Base-by-base conservation (phyloP, 169 alveolate genomes). In the Perkinsus chesapeaki region DNA sequence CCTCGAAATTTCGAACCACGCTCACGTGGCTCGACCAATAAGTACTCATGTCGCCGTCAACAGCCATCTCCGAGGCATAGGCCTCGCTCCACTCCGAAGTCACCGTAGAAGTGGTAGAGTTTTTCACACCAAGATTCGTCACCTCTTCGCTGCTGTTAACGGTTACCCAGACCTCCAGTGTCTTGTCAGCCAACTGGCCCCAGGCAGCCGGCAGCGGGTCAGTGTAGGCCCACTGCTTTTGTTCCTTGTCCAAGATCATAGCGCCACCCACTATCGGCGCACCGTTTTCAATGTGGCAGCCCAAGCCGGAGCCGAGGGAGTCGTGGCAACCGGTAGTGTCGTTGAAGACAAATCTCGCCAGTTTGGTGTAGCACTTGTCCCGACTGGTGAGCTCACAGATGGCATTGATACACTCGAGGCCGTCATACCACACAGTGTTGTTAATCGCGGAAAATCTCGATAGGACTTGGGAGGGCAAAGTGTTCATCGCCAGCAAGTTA, bases 361-460 rank as follows among this genome's bases (percentile, higher is more conserved):
- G 72, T 37, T 91, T 91, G 38, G 92, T 19, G 92, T 91, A 91
- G 92, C 92, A 91, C 36, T 39, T 38, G 72, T 39, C 72, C 36
- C 92, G 48, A 27, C 73, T 39, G 38, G 34, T 36, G 19, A 91
- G 72, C 36, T 91, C 92, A 39, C 92, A 91, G 38, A 91, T 91
- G 36, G 92, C 92, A 72, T 91, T 91, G 73, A 91, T 39, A 72
- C 92, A 91, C 39, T 91, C 92, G 7, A 91, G 92, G 0, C 7
- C 38, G 60, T 39, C 47, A 27, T 39, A n/a, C 92, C 92, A 91
- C 31, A 91, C 39, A 31, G 60, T 91, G 92, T 91, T 91, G 92
- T 91, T 91, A 31, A 39, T 91, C 39, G 73, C 48, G 36, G 73
- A 39, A 39, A 39, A 36, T 39, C 48, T 39, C 38, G 39, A 39